These are phyloP conservation scores for Neurospora terricola DNA, from an alignment of 495 filamentous ascomycete genomes.

Conservation along the genomic window DNA sequence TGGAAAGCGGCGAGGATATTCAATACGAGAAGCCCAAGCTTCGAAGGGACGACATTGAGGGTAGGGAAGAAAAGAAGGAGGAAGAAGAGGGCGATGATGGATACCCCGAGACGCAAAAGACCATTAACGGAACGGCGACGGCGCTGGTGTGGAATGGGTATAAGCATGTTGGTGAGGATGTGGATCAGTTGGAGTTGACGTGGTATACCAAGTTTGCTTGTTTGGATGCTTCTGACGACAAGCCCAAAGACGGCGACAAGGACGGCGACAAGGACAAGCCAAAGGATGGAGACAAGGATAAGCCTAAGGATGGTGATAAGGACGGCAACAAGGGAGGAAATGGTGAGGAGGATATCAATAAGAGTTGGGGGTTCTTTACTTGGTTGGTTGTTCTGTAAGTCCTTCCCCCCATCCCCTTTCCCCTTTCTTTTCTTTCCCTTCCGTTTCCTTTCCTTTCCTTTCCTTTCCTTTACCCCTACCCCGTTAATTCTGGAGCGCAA, in stretches of 20 bases:
- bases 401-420: background rate
- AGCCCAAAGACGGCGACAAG: conserved; percentile 30
- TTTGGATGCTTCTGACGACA: conserved; percentile 21
- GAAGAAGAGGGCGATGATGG: conserved; percentile 26
- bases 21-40: background rate
- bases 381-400: conserved; percentile 94
- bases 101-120: conserved; percentile 32
- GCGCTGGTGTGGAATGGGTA: conserved; percentile 70
- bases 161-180: conserved; percentile 37
- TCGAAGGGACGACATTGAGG: conserved; percentile 1
- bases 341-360: conserved; percentile 17
- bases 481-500: background rate
- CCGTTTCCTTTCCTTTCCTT: background rate
- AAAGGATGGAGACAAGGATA: conserved; percentile 22
- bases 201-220: conserved; percentile 87
- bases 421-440: background rate
- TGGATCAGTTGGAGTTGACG: conserved; percentile 54
- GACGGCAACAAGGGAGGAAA: background rate
- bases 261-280: conserved; percentile 31
- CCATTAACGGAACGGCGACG: conserved; percentile 34
- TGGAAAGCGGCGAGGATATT: background rate
- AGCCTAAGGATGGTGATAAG: conserved; percentile 2
- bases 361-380: conserved; percentile 88
- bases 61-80: background rate
- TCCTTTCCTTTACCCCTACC: background rate